These are phyloP conservation scores for Alloteropsis semialata DNA, from an alignment of 176 grass and related monocot genomes.

Conservation along the genomic window DNA sequence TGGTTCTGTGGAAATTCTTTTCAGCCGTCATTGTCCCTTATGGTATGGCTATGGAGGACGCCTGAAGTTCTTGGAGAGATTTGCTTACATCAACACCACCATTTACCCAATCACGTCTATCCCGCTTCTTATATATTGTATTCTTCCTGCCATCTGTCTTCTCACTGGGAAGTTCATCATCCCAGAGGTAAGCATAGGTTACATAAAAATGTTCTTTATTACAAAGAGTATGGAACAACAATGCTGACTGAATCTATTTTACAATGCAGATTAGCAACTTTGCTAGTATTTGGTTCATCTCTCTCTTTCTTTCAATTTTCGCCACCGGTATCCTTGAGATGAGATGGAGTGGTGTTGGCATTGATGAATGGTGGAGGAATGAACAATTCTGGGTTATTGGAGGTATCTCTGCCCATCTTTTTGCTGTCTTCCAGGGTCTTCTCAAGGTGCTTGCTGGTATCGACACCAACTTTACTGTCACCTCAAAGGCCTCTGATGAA, in stretches of 20 bases:
- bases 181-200: constrained; percentile 61
- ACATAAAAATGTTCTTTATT: background rate
- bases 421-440: constrained; percentile 76
- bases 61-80: constrained; percentile 84
- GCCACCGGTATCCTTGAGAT: constrained; percentile 85
- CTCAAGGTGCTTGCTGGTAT: constrained; percentile 77
- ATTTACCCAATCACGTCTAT: constrained; percentile 84
- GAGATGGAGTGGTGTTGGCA: constrained; percentile 86
- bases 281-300: constrained; percentile 86
- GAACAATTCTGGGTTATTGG: constrained; percentile 89
- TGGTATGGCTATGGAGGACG: constrained; percentile 88
- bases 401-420: constrained; percentile 75
- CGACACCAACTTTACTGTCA: constrained; percentile 80
- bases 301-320: constrained; percentile 77
- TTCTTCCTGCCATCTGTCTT: constrained; percentile 76
- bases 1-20: constrained; percentile 91
- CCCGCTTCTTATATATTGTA: constrained; percentile 79
- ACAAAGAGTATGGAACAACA: background rate
- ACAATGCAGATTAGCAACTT: constrained; percentile 78
- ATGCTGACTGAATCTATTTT: constrained; percentile 4
- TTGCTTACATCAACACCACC: constrained; percentile 88
- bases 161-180: constrained; percentile 93
- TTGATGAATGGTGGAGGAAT: constrained; percentile 89
- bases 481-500: constrained; percentile 77
- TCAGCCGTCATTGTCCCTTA: constrained; percentile 86